Conservation (phyloP, 2,329 filamentous ascomycete species). For the Aspergillus fischeri region DNA sequence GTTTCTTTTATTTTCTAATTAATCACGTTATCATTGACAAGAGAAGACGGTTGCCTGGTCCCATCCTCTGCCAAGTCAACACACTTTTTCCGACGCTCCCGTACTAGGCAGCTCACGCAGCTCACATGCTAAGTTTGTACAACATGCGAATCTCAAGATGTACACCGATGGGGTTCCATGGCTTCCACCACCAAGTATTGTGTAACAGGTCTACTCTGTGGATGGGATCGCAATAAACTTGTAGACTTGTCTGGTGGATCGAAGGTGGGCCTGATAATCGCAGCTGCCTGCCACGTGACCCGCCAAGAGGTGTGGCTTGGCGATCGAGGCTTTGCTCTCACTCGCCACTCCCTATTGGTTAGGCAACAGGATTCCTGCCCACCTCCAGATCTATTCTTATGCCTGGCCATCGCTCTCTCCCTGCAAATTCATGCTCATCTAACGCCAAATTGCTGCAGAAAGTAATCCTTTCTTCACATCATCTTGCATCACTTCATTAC, state of each 20-base stretch:
- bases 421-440: not conserved
- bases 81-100: not conserved
- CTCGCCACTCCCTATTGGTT: conserved; percentile 35
- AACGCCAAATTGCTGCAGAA: not conserved
- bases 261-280: conserved; percentile 8
- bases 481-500: not conserved
- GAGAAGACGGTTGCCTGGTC: not conserved
- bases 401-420: conserved; percentile 7
- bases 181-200: not conserved
- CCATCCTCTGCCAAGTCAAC: not conserved
- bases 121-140: not conserved
- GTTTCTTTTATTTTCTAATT: not conserved
- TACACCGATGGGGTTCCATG: too few species aligned
- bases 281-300: conserved; percentile 31
- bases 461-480: not conserved
- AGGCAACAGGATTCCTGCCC: conserved; percentile 41
- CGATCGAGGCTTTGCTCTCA: conserved; percentile 22
- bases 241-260: not conserved
- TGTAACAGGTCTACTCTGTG: not conserved
- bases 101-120: not conserved
- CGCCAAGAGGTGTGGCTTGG: conserved; percentile 19
- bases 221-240: not conserved
- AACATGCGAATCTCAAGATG: not conserved
- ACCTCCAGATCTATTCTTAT: conserved; percentile 25
- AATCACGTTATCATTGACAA: not conserved